Evolutionary conservation across 495 filamentous ascomycete species (phyloP), one percentile per base, ranked within the genome.

Genomic region (Neurospora hispaniola): DNA sequence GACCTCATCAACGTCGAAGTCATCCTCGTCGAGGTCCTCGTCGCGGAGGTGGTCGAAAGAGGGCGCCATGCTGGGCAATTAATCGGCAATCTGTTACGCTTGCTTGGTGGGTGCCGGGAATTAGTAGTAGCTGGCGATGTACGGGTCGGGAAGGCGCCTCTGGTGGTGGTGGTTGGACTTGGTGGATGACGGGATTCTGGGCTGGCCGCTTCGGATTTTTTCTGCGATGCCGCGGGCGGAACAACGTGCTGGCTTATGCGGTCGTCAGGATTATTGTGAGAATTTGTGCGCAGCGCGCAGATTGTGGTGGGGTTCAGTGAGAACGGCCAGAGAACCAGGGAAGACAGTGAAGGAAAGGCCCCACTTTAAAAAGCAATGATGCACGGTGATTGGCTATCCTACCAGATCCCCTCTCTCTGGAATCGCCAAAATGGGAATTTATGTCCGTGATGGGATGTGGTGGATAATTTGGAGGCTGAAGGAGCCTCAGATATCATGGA

Each of bases 1-100:
- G 79, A 98, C 90, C 80, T 97, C 93, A 80, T 96, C 93, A 78
- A 94, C 90, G 75, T 97, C 93, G 82, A 94, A 92, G 78, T 94
- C 91, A 71, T 94, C 91, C 79, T 96, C 93, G 81, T 94, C 91
- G 76, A 93, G 85, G 87, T 95, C 85, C 87, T 94, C 82, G 48
- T 86, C 85, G 78, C 84, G 87, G 74, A 89, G 81, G 69, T 85
- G 82, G 70, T 89, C 87, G 76, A 88, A 89, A 43, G 86, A 86
- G 73, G 87, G 86, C 83, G 86, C 86, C 87, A 89, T 89, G 80
- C 81, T 86, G 83, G 81, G 78, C 78, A 73, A 69, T 42, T 42
- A 69, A 31, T 70, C 69, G 73, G 27, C 16, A 31, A 18, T 46
- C 14, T 38, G 35, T 27, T 40, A 10, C 31, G 4, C 4, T 0